phyloP scores from a whole-genome alignment of 2,329 filamentous ascomycete genomes.

The Claviceps purpurea region DNA sequence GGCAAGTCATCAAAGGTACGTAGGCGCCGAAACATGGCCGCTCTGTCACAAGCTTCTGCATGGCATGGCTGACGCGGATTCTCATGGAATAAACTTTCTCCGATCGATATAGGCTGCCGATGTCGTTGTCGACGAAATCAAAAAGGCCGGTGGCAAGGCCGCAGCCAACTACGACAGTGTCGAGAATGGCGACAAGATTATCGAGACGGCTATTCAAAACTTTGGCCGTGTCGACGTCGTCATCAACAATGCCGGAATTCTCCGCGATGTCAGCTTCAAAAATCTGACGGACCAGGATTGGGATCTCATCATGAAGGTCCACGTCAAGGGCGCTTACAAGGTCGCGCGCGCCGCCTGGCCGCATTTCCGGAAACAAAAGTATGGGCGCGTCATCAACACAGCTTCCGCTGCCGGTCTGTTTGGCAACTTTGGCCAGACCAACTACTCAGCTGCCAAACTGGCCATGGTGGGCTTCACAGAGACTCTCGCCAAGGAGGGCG shows the following conservation, averaged over 20 bases:
- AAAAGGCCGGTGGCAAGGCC: constrained; percentile 79
- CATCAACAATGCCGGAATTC: constrained; percentile 95
- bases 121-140: constrained; percentile 72
- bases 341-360: constrained; percentile 91
- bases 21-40: neutral
- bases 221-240: constrained; percentile 87
- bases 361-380: constrained; percentile 98
- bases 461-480: constrained; percentile 94
- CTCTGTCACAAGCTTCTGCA: neutral
- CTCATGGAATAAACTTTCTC: neutral
- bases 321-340: constrained; percentile 91
- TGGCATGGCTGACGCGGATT: neutral
- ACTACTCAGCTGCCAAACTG: constrained; percentile 95
- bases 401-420: constrained; percentile 92
- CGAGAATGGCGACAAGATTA: constrained; percentile 86
- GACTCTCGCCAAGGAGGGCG: constrained; percentile 91
- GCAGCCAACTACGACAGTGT: constrained; percentile 96
- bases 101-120: constrained; percentile 52
- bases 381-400: constrained; percentile 90
- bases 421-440: constrained; percentile 88
- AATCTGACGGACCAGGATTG: constrained; percentile 97
- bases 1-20: constrained; percentile 71
- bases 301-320: constrained; percentile 88
- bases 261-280: constrained; percentile 93
- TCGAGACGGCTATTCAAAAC: constrained; percentile 69